Conservation (phyloP, 768 basidiomycete species). For the Kwoniella dejecticola region DNA sequence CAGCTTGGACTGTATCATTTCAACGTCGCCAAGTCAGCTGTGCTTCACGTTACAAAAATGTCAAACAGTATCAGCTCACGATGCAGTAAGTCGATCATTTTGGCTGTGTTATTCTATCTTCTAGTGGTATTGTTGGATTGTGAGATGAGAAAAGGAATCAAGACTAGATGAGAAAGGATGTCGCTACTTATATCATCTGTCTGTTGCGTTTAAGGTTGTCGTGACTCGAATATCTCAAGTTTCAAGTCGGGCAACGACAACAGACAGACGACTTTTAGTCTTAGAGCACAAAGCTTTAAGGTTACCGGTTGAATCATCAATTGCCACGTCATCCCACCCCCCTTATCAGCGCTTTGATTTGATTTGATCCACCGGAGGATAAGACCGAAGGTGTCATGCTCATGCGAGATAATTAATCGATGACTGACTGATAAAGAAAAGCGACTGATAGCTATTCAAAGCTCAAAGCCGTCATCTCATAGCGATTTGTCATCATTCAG, state of each 20-base stretch:
- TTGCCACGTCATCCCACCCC: neutral
- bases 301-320: neutral
- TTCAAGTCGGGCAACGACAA: neutral
- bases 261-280: neutral
- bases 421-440: too few species aligned
- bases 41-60: too few species aligned
- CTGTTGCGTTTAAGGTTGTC: too few species aligned
- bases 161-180: too few species aligned
- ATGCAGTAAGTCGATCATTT: conserved; percentile 32
- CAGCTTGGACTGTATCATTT: conserved; percentile 43
- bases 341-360: neutral
- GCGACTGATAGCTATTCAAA: too few species aligned
- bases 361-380: neutral
- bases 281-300: neutral
- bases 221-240: too few species aligned
- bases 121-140: neutral
- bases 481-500: too few species aligned
- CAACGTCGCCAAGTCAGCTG: neutral
- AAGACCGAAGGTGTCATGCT: too few species aligned
- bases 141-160: too few species aligned
- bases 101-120: neutral
- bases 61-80: conserved; percentile 17
- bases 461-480: too few species aligned
- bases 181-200: too few species aligned
- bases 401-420: too few species aligned